A percentile compares a stretch with the other conserved stretches of the same genome.
These are phyloP conservation scores for Globisporangium emineosum DNA, from an alignment of 352 stramenopile species.

Conservation along the genomic window DNA sequence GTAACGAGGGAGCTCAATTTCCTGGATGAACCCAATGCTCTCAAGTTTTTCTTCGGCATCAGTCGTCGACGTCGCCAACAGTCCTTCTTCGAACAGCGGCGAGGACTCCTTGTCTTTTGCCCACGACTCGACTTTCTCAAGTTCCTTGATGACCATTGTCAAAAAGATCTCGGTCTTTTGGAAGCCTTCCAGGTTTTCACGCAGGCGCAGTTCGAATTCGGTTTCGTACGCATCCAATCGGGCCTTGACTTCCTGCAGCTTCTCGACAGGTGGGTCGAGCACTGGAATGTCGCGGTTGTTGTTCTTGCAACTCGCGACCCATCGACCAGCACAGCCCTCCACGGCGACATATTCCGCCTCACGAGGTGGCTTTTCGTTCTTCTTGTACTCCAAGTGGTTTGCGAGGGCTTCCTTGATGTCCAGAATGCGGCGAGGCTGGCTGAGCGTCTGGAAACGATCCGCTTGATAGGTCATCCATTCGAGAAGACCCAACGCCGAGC, in stretches of 20 bases:
- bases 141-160: slow-evolving; percentile 80
- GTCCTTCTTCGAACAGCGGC: slow-evolving; percentile 59
- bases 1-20: slow-evolving; percentile 83
- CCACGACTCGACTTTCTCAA: slow-evolving; percentile 82
- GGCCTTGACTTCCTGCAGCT: slow-evolving; percentile 74
- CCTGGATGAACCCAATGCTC: slow-evolving; percentile 76
- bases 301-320: slow-evolving; percentile 87
- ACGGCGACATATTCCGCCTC: slow-evolving; percentile 80
- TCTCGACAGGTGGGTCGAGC: slow-evolving; percentile 72
- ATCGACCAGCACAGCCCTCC: slow-evolving; percentile 74
- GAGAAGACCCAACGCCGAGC: slow-evolving; percentile 60
- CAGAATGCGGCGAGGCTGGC: slow-evolving; percentile 54
- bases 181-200: slow-evolving; percentile 74
- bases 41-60: slow-evolving; percentile 83
- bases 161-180: slow-evolving; percentile 83
- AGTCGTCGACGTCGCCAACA: slow-evolving; percentile 49
- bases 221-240: slow-evolving; percentile 65
- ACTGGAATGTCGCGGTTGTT: slow-evolving; percentile 73
- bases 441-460: slow-evolving; percentile 73
- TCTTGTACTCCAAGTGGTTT: slow-evolving; percentile 81
- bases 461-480: slow-evolving; percentile 75
- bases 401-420: slow-evolving; percentile 68
- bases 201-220: slow-evolving; percentile 68
- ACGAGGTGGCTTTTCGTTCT: slow-evolving; percentile 81
- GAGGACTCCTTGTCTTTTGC: slow-evolving; percentile 77